Evolutionary conservation across 169 alveolate genomes (phyloP).

Genomic region (Plasmodium cynomolgi): DNA sequence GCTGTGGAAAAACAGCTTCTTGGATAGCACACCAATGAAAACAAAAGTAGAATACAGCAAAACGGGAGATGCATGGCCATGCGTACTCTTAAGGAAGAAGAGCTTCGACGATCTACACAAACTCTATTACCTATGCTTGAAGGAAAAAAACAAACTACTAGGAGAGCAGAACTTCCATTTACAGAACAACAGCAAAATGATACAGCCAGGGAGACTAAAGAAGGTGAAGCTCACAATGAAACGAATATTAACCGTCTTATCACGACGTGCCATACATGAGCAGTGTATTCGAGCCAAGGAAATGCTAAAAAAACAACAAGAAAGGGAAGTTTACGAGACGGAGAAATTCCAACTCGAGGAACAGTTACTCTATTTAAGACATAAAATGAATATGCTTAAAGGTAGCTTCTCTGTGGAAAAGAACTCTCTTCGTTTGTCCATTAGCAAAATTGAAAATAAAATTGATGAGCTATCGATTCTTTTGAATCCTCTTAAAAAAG

Average conservation of each 20-base stretch:
- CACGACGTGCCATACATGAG: constrained; percentile 89
- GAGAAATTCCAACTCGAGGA: constrained; percentile 85
- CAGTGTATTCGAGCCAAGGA: constrained; percentile 89
- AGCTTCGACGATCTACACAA: constrained; percentile 89
- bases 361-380: constrained; percentile 38
- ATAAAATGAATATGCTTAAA: constrained; percentile 69
- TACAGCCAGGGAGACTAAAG: constrained; percentile 87
- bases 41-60: constrained; percentile 79
- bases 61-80: constrained; percentile 91
- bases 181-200: constrained; percentile 81
- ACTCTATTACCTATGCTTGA: constrained; percentile 86
- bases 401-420: constrained; percentile 78
- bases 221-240: constrained; percentile 89
- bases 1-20: constrained; percentile 84
- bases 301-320: constrained; percentile 84
- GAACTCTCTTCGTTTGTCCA: constrained; percentile 76
- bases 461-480: constrained; percentile 78
- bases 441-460: constrained; percentile 76
- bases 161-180: constrained; percentile 88
- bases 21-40: constrained; percentile 78
- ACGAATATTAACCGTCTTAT: constrained; percentile 87
- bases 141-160: constrained; percentile 87
- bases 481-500: constrained; percentile 85
- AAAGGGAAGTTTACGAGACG: constrained; percentile 86
- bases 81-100: constrained; percentile 84